Evolutionary conservation across 2,329 filamentous ascomycete species (phyloP).

Genomic region (Dendrostoma leiphaemia): DNA sequence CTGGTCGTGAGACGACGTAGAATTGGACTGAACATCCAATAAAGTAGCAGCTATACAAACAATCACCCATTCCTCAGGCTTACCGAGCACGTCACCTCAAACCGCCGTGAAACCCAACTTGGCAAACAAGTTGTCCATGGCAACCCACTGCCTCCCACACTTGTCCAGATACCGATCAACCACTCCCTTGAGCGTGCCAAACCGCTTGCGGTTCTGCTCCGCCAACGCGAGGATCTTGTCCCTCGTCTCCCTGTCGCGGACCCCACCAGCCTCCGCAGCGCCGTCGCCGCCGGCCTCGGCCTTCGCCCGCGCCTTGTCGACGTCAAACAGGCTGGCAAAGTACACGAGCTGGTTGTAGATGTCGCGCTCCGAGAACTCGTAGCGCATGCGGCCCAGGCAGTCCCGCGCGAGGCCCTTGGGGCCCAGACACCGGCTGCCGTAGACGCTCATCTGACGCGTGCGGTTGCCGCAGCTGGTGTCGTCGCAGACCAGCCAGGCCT

Average conservation of each 20-base stretch:
- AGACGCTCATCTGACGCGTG: slow-evolving; percentile 90
- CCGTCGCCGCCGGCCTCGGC: slow-evolving; percentile 39
- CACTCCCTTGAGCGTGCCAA: slow-evolving; percentile 71
- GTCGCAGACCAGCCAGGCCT: slow-evolving; percentile 87
- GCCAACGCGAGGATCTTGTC: slow-evolving; percentile 70
- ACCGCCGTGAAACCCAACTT: slow-evolving; percentile 53
- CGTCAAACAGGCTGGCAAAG: slow-evolving; percentile 80
- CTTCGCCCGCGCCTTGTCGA: slow-evolving; percentile 70
- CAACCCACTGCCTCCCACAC: slow-evolving; percentile 88
- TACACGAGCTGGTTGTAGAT: slow-evolving; percentile 96
- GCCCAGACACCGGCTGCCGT: slow-evolving; percentile 85
- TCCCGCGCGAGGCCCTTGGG: slow-evolving; percentile 80
- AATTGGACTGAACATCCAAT: background rate
- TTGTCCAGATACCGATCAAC: slow-evolving; percentile 85
- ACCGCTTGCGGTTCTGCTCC: slow-evolving; percentile 78
- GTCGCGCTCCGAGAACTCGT: slow-evolving; percentile 83
- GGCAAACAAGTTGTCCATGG: slow-evolving; percentile 85
- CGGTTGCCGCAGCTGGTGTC: slow-evolving; percentile 83
- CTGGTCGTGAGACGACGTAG: background rate
- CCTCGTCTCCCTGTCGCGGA: slow-evolving; percentile 46
- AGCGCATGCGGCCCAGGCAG: slow-evolving; percentile 84
- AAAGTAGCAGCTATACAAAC: background rate
- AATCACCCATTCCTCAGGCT: background rate
- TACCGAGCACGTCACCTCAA: background rate
- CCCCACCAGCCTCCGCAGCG: slow-evolving; percentile 23